Base-by-base conservation (phyloP, 2,329 filamentous ascomycete species). In the Aspergillus niger region DNA sequence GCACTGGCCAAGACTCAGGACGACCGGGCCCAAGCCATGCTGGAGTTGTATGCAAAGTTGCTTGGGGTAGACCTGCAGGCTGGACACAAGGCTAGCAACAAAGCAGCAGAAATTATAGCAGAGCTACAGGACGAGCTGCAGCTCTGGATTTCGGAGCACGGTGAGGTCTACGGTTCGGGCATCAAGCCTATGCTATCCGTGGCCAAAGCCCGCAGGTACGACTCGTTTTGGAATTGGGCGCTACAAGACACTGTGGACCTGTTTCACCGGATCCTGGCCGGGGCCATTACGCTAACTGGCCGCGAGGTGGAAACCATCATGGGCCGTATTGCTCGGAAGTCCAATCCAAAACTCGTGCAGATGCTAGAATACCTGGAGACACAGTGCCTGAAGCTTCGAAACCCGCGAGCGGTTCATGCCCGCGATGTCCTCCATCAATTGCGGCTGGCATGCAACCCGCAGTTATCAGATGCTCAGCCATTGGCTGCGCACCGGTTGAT, bases 191-290 rank as follows among this genome's bases (percentile, higher is more conserved):
- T 49, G 20, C 38, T 60, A 17, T 39, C 49, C 11, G 15, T 22
- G 11, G 48, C 32, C 13, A 60, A 56, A 20, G 26, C 47, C 17
- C 52, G 58, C 26, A 30, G 53, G 30, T 60, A 52, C 26, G 52
- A 55, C 17, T 49, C 49, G 7, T 55, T 44, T 11, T 60, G 58
- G 58, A 60, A 56, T 24, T 36, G 52, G 30, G 58, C 58, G 10
- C 48, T 48, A 4, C 53, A 57, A 20, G 58, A 60, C 20, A 28
- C 49, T 7, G 8, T 60, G 5, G 24, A 47, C 17, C 8, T 49
- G 8, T 30, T 17, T 22, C 38, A 51, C 5, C 20, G 38, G 8
- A 49, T 41, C 39, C n/a, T 44, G 5, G 26, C 52, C 8, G 41
- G 50, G 5, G 38, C 17, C 26, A 39, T 50, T 39, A 10, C 49